Conservation (phyloP, 2,329 filamentous ascomycete species). For the Fusarium compactum region DNA sequence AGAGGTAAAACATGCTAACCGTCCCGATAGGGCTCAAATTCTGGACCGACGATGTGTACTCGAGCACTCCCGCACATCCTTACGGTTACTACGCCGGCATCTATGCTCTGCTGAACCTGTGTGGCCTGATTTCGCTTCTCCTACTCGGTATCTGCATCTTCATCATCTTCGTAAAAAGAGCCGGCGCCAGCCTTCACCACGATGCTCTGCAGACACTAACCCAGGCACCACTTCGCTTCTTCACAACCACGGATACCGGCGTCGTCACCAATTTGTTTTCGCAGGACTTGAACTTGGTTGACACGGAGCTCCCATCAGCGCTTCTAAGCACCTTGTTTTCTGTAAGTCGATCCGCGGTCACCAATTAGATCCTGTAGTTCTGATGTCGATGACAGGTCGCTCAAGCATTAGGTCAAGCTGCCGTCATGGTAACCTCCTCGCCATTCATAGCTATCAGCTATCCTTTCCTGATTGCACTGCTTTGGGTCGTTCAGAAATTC, state of each 20-base stretch:
- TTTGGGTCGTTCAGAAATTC: slow-evolving; percentile 66
- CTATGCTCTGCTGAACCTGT: slow-evolving; percentile 44
- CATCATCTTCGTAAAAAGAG: slow-evolving; percentile 46
- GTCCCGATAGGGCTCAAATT: slow-evolving; percentile 52
- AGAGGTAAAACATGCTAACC: too few relatives aligned
- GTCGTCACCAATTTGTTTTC: slow-evolving; percentile 58
- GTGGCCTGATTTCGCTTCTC: slow-evolving; percentile 36
- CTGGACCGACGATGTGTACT: slow-evolving; percentile 52
- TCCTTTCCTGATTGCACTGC: slow-evolving; percentile 59
- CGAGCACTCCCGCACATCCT: slow-evolving; percentile 1
- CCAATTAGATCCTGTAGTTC: accelerated
- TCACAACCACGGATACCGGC: slow-evolving; percentile 57
- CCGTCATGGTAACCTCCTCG: slow-evolving; percentile 58
- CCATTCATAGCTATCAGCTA: slow-evolving; percentile 63
- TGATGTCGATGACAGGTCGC: not conserved
- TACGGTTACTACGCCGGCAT: slow-evolving; percentile 50
- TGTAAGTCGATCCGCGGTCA: not conserved
- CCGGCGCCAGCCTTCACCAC: slow-evolving; percentile 51
- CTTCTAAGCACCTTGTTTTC: slow-evolving; percentile 32
- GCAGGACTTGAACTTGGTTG: slow-evolving; percentile 58
- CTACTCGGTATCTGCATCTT: slow-evolving; percentile 31
- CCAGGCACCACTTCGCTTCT: slow-evolving; percentile 56
- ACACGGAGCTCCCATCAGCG: slow-evolving; percentile 54
- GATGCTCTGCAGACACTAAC: slow-evolving; percentile 50
- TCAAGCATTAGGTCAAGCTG: slow-evolving; percentile 45